Percentiles rank a stretch among this genome's conserved stretches.
These are phyloP conservation scores for Hypoxylon lienhwacheense DNA, from an alignment of 495 filamentous ascomycete species.

Conservation along the genomic window DNA sequence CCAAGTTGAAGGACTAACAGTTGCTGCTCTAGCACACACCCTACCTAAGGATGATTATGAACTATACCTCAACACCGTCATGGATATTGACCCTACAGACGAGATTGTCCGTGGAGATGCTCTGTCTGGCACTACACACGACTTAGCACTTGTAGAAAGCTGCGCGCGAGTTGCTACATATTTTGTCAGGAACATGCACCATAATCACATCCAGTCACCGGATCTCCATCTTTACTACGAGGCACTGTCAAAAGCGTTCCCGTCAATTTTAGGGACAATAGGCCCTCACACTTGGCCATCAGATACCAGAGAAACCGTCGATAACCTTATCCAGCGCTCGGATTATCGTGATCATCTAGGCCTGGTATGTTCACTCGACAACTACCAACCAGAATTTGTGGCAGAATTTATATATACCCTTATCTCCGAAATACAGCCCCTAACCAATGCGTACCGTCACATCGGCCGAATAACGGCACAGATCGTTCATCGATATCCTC, in stretches of 20 bases:
- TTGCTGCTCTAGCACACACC: constrained; percentile 43
- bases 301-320: constrained; percentile 40
- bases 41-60: constrained; percentile 47
- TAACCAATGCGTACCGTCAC: constrained; percentile 39
- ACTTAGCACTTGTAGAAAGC: constrained; percentile 39
- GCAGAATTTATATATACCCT: constrained; percentile 25
- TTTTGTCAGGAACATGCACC: constrained; percentile 14
- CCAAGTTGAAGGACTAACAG: constrained; percentile 45
- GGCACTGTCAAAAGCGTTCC: constrained; percentile 9
- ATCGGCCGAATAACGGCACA: constrained; percentile 43
- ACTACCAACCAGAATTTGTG: constrained; percentile 35
- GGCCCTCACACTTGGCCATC: constrained; percentile 25
- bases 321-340: constrained; percentile 39
- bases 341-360: constrained; percentile 37
- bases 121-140: neutral
- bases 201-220: neutral
- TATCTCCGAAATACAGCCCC: constrained; percentile 37
- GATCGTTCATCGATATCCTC: constrained; percentile 47
- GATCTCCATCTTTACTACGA: neutral
- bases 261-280: constrained; percentile 10
- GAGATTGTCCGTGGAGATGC: constrained; percentile 34
- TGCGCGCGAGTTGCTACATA: constrained; percentile 44
- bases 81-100: constrained; percentile 46
- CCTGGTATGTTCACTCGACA: constrained; percentile 33
- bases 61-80: constrained; percentile 46